Evolutionary conservation across 495 filamentous ascomycete genomes (phyloP).

Genomic region (Xylaria castorea): DNA sequence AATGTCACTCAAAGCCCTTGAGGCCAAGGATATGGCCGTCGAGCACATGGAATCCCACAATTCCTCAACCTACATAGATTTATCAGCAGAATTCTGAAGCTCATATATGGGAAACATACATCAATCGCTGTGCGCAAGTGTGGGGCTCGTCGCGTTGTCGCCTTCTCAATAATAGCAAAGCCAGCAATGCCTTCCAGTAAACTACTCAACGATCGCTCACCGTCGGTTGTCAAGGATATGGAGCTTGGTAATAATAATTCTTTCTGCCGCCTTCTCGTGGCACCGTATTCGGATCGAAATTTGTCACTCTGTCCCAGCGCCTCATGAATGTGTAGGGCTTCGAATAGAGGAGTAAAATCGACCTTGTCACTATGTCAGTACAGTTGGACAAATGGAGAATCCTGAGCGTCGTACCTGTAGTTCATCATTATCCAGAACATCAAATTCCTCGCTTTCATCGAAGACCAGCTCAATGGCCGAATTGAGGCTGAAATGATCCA

Average conservation of each 20-base stretch:
- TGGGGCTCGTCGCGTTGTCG: constrained; percentile 85
- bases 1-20: constrained; percentile 74
- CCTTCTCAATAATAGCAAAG: constrained; percentile 95
- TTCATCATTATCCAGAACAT: constrained; percentile 92
- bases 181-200: constrained; percentile 92
- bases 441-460: constrained; percentile 94
- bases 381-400: background rate
- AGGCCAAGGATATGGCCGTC: constrained; percentile 78
- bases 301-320: constrained; percentile 90
- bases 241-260: constrained; percentile 81
- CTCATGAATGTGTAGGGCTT: constrained; percentile 96
- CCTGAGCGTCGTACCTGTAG: constrained; percentile 64
- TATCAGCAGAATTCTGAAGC: constrained; percentile 35
- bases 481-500: constrained; percentile 87
- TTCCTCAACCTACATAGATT: constrained; percentile 75
- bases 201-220: constrained; percentile 76
- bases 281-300: constrained; percentile 88
- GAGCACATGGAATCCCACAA: constrained; percentile 99
- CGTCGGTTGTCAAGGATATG: constrained; percentile 76
- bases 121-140: constrained; percentile 83
- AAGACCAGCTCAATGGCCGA: constrained; percentile 94
- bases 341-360: constrained; percentile 93
- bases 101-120: constrained; percentile 55
- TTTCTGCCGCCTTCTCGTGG: constrained; percentile 87
- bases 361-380: constrained; percentile 28